A percentile compares a stretch with the other conserved stretches of the same genome.
phyloP scores from a whole-genome alignment of 2,329 filamentous ascomycete species.

The Calonectria crousiana region DNA sequence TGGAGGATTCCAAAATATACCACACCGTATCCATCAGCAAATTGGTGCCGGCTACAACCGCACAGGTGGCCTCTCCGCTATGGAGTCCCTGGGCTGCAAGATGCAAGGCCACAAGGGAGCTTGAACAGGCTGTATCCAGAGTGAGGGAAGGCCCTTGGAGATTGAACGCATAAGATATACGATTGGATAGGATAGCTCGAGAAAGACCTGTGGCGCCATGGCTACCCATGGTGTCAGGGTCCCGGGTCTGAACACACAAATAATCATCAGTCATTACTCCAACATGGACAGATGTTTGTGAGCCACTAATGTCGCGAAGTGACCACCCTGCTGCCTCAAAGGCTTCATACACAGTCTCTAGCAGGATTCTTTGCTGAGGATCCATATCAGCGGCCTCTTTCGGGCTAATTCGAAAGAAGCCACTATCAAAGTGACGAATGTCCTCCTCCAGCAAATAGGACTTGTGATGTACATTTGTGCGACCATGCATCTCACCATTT shows the following conservation, averaged over 20 bases:
- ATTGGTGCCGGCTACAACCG: slow-evolving; percentile 31
- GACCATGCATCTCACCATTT: slow-evolving; percentile 38
- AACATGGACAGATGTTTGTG: slow-evolving; percentile 34
- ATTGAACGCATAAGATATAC: slow-evolving; percentile 38
- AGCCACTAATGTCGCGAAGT: neutral
- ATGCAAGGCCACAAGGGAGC: slow-evolving; percentile 50
- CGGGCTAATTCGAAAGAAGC: slow-evolving; percentile 30
- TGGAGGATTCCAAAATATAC: neutral
- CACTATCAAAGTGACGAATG: slow-evolving; percentile 38
- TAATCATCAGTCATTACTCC: slow-evolving; percentile 44
- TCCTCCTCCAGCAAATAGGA: slow-evolving; percentile 40
- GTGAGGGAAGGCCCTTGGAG: slow-evolving; percentile 39
- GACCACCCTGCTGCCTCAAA: slow-evolving; percentile 16
- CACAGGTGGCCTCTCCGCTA: slow-evolving; percentile 18
- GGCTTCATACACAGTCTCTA: slow-evolving; percentile 52
- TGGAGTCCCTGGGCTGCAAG: slow-evolving; percentile 29
- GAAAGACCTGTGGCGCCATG: slow-evolving; percentile 20
- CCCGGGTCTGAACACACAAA: slow-evolving; percentile 10
- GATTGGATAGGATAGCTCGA: slow-evolving; percentile 27
- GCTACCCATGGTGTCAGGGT: neutral
- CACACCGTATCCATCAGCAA: slow-evolving; percentile 27
- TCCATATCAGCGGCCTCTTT: slow-evolving; percentile 44
- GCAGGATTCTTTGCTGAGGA: slow-evolving; percentile 48
- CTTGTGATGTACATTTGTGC: slow-evolving; percentile 40
- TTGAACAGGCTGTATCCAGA: slow-evolving; percentile 55